Evolutionary conservation across 225 moss, liverwort and hornwort genomes (phyloP).

Genomic region (Pseudoscleropodium purum): DNA sequence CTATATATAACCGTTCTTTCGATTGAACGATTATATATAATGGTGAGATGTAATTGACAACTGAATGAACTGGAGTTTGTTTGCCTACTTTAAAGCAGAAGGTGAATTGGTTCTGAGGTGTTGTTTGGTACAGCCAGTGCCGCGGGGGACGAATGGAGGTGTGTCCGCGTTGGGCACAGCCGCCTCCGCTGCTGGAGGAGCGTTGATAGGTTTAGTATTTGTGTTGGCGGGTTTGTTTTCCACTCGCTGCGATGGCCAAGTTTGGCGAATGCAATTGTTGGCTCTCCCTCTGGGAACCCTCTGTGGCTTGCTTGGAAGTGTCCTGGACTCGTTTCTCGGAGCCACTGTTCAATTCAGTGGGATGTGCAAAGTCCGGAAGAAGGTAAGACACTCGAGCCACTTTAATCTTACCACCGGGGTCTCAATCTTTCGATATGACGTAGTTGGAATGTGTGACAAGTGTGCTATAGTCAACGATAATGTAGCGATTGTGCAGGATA

Average conservation of each 20-base stretch:
- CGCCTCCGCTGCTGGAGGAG: slow-evolving; percentile 71
- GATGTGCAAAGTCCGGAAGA: slow-evolving; percentile 74
- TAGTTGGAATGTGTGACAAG: neutral
- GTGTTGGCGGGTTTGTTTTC: slow-evolving; percentile 55
- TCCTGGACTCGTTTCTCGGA: slow-evolving; percentile 76
- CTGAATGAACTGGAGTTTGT: neutral
- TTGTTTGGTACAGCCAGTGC: slow-evolving; percentile 50
- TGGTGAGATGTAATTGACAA: neutral
- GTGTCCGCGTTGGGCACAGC: slow-evolving; percentile 62
- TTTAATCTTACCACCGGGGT: neutral
- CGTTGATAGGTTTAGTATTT: slow-evolving; percentile 66
- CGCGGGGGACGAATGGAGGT: slow-evolving; percentile 85
- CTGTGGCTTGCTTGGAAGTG: slow-evolving; percentile 78
- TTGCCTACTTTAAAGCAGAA: neutral
- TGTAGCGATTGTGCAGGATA: neutral
- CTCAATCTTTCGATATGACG: neutral
- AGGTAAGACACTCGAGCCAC: slow-evolving; percentile 21
- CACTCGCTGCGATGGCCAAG: slow-evolving; percentile 35
- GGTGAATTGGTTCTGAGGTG: neutral
- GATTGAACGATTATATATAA: neutral
- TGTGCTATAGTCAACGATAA: neutral
- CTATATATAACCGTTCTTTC: neutral
- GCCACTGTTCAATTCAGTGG: slow-evolving; percentile 91
- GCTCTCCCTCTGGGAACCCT: slow-evolving; percentile 54
- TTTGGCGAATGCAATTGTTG: slow-evolving; percentile 46